Base-by-base conservation (phyloP, 2,329 filamentous ascomycete genomes). In the Fusarium dlaminii region DNA sequence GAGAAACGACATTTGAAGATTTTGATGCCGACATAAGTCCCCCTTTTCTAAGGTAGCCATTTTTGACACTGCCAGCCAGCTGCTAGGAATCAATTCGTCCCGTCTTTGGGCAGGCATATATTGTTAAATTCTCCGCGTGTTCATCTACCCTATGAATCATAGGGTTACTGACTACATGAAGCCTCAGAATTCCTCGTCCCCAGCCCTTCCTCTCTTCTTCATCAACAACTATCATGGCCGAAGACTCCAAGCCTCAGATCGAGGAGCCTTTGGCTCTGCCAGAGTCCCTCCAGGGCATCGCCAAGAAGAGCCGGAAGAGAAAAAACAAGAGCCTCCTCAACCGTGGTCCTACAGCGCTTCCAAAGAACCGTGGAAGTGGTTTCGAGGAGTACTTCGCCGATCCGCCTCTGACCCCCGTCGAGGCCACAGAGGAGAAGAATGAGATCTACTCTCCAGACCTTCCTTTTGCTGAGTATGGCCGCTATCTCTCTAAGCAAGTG, bases 331-430 rank as follows among this genome's bases (percentile, higher is more conserved):
- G 51, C 4, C 52, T 68, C 2, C 37, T 66, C 6, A 42, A 68
- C 13, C 81, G 84, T 27, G 85, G 85, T 5, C 82, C 83, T 27
- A 84, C 83, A 1, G 83, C 82, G n/a, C 77, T 83, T 54, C 80
- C 82, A 55, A 86, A 84, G 74, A 83, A 82, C 48, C 81, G 85
- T 7, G 86, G 86, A 12, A 92, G 90, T 11, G 93, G 93, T 0
- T 95, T 95, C 66, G 93, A 95, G 89, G 92, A 95, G 70, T 94
- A 90, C 81, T 96, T 90, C 79, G 91, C 93, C 18, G 96, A 98
- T 81, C 87, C 91, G 2, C 95, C 95, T 0, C 83, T 97, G 69
- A 95, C 92, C 0, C 90, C 92, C 1, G 87, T 86, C 0, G 91
- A 97, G 78, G 87, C 89, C 55, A 83, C 87, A 7, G 87, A 92